phyloP scores from a whole-genome alignment of 2,329 filamentous ascomycete genomes.

The Ascochyta lentis region DNA sequence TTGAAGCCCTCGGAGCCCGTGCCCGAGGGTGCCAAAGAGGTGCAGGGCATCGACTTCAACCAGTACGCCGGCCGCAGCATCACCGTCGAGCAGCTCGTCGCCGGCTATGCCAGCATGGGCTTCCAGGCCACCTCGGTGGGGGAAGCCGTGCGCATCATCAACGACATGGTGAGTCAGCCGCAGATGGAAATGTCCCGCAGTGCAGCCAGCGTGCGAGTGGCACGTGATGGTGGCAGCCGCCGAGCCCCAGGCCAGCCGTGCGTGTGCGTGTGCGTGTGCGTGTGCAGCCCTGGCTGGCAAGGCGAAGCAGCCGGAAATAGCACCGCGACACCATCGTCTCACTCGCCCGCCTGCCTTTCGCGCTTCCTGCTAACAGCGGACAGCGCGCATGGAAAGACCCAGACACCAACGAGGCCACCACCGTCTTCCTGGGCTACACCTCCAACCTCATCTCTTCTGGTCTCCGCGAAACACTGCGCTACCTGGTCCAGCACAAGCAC shows the following conservation, averaged over 20 bases:
- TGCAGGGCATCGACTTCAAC: conserved; percentile 93
- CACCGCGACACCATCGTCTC: conserved; percentile 30
- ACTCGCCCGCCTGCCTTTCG: conserved; percentile 25
- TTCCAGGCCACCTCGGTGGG: conserved; percentile 82
- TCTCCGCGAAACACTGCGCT: conserved; percentile 87
- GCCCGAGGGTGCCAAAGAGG: conserved; percentile 77
- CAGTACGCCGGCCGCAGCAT: conserved; percentile 75
- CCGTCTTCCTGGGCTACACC: conserved; percentile 96
- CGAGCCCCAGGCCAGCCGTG: conserved; percentile 33
- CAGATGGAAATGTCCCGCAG: conserved; percentile 6
- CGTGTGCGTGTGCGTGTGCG: neutral
- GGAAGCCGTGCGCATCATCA: conserved; percentile 89
- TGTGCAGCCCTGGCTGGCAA: conserved; percentile 25
- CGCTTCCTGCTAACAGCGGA: conserved; percentile 37
- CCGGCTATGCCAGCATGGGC: conserved; percentile 84
- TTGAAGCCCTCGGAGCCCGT: conserved; percentile 84
- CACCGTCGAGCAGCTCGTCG: conserved; percentile 83
- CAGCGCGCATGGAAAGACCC: conserved; percentile 82
- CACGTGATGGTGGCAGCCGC: conserved; percentile 25
- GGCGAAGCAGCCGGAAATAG: conserved; percentile 42
- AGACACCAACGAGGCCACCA: conserved; percentile 79
- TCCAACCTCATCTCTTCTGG: conserved; percentile 98
- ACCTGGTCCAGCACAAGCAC: conserved; percentile 90
- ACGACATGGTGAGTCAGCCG: conserved; percentile 77
- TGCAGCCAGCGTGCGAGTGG: too few species aligned